Evolutionary conservation across 2,329 filamentous ascomycete species (phyloP).

Genomic region (Pseudohalonectria lignicola): DNA sequence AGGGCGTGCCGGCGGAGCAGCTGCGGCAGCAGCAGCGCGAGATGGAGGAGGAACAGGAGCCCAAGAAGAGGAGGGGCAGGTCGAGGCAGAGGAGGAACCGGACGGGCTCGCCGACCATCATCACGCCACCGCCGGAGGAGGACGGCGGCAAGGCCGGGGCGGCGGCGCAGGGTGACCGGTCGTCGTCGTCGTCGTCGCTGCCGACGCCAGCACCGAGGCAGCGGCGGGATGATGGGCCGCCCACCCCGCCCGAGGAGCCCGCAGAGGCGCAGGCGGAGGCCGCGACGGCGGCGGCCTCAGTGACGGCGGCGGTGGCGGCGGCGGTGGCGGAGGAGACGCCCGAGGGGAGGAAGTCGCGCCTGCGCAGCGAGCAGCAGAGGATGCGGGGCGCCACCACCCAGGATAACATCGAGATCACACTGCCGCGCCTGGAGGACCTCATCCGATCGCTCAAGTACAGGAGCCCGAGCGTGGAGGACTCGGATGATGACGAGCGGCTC

Average conservation of each 20-base stretch:
- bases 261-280: neutral
- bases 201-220: no score
- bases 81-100: neutral
- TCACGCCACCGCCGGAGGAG: no score
- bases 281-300: neutral
- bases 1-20: neutral
- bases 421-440: neutral
- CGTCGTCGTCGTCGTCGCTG: no score
- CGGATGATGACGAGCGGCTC: neutral
- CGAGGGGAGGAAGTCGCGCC: neutral
- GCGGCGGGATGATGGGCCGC: no score
- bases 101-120: no score
- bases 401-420: neutral
- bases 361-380: neutral
- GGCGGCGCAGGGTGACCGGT: no score
- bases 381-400: neutral
- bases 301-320: neutral
- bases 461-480: conserved; percentile 3
- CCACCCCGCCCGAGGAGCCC: no score
- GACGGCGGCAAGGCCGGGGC: no score
- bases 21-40: neutral
- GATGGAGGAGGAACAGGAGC: neutral
- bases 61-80: neutral
- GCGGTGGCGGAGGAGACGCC: neutral
- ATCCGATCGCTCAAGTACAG: neutral